Evolutionary conservation across 768 basidiomycete genomes (phyloP), one percentile per base, ranked within the genome.

Genomic region (Leccinum broughii): DNA sequence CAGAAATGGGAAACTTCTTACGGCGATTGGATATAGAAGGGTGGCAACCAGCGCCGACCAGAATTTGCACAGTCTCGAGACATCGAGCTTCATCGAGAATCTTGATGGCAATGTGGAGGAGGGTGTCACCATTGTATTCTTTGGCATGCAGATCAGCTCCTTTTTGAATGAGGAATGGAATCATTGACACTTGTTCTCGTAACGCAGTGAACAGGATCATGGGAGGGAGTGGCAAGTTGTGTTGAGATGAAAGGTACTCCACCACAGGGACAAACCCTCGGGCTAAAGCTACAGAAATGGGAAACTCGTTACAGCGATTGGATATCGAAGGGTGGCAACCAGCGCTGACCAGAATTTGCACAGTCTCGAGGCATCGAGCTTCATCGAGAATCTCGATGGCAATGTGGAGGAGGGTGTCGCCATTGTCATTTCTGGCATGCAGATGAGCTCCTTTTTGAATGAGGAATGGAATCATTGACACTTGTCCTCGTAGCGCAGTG

Each of bases 271-370:
- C 17, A 44, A 9, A 44, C 17, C 41, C 41, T 44, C 10, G 17
- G 17, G 7, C 0, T 8, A 44, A 2, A 10, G 44, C 44, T 20
- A 10, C 10, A 44, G 7, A 8, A 20, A 44, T 20, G 20, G 44
- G n/a, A 44, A 4, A 44, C 8, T 44, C 0, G 8, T 20, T 4
- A 1, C 0, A 0, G 20, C 4, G n/a, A 17, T 41, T 41, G 6
- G 15, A 17, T n/a, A 15, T 14, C 17, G 39, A 41, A 41, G 39
- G 39, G 39, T 41, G 14, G 17, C 39, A 41, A 17, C 44, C 44
- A 44, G 44, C 44, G 7, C 20, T 7, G n/a, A 44, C 44, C 15
- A 44, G 8, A 10, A 44, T 3, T 44, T 20, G 44, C n/a, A 44
- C 7, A 32, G 10, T 20, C 20, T 46, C 44, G 44, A 46, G 44